Conservation (phyloP, 1,284 basidiomycete genomes). For the Apiotrichum laibachii region DNA sequence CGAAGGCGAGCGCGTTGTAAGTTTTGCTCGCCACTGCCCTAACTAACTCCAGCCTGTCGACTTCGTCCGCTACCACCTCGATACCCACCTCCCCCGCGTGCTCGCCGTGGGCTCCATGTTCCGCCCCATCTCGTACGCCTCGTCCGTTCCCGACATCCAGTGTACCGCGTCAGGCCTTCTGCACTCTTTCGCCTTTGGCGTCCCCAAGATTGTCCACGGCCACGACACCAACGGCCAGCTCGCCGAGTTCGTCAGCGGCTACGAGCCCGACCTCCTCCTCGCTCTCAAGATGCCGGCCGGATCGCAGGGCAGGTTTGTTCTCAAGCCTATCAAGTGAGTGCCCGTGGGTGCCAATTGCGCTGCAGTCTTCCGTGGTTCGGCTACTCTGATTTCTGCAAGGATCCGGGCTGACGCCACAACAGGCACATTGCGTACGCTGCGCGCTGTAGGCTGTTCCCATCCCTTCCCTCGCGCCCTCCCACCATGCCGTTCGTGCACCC, state of each 20-base stretch:
- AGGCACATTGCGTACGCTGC: slow-evolving; percentile 34
- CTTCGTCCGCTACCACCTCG: slow-evolving; percentile 26
- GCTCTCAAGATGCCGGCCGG: slow-evolving; percentile 15
- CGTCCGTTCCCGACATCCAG: slow-evolving; percentile 10
- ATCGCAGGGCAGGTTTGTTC: not conserved
- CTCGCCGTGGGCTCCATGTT: slow-evolving; percentile 19
- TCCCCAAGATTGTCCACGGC: slow-evolving; percentile 15
- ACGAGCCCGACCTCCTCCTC: slow-evolving; percentile 34
- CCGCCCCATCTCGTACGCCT: slow-evolving; percentile 20
- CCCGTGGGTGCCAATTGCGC: too few species aligned
- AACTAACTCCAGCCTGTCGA: slow-evolving; percentile 27
- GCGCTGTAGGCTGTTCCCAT: slow-evolving; percentile 30
- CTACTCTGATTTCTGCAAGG: too few species aligned
- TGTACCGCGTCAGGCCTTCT: not conserved
- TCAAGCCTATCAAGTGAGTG: slow-evolving; percentile 31
- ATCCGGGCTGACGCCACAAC: not conserved
- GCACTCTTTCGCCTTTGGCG: slow-evolving; percentile 23
- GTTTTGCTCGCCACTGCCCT: not conserved
- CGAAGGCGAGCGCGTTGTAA: slow-evolving; percentile 23
- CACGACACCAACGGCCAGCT: slow-evolving; percentile 13
- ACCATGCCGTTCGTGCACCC: slow-evolving; percentile 3
- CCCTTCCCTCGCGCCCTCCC: not conserved
- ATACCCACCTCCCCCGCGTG: slow-evolving; percentile 22
- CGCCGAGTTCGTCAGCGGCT: slow-evolving; percentile 12
- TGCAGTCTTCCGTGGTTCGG: too few species aligned